These are phyloP conservation scores for Rossbeevera mucosa DNA, from an alignment of 768 basidiomycete genomes.

Conservation along the genomic window DNA sequence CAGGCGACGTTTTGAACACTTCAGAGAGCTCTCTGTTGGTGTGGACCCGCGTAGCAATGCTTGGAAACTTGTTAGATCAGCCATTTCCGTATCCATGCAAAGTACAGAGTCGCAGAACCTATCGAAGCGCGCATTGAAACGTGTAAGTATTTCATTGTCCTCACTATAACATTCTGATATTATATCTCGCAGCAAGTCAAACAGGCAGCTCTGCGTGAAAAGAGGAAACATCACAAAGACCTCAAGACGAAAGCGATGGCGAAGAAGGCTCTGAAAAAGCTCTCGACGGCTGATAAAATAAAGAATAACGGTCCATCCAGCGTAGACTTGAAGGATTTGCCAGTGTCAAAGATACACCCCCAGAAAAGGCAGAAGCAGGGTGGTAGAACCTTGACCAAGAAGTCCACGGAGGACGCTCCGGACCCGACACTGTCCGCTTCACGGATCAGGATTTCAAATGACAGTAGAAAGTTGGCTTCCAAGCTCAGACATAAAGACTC, in stretches of 20 bases:
- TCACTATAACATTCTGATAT: not conserved
- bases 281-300: not conserved
- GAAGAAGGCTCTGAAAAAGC: constrained; percentile 25
- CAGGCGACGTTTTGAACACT: constrained; percentile 52
- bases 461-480: not conserved
- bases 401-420: too few species aligned
- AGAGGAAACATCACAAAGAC: constrained; percentile 46
- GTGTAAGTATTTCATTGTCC: constrained; percentile 37
- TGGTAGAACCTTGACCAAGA: constrained; percentile 1
- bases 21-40: constrained; percentile 38
- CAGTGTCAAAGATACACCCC: not conserved
- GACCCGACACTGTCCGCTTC: too few species aligned
- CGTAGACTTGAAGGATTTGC: not conserved
- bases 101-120: constrained; percentile 15
- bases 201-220: constrained; percentile 40
- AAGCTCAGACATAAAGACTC: constrained; percentile 2
- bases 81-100: constrained; percentile 6
- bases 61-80: constrained; percentile 35
- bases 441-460: not conserved
- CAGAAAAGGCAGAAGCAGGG: constrained; percentile 21
- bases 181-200: constrained; percentile 41
- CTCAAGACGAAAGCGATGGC: constrained; percentile 38
- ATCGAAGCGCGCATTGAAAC: constrained; percentile 63
- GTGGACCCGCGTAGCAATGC: constrained; percentile 45
- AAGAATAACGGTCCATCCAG: not conserved